These are phyloP conservation scores for Macrocystidia cucumis DNA, from an alignment of 1,284 basidiomycete species.

Conservation along the genomic window DNA sequence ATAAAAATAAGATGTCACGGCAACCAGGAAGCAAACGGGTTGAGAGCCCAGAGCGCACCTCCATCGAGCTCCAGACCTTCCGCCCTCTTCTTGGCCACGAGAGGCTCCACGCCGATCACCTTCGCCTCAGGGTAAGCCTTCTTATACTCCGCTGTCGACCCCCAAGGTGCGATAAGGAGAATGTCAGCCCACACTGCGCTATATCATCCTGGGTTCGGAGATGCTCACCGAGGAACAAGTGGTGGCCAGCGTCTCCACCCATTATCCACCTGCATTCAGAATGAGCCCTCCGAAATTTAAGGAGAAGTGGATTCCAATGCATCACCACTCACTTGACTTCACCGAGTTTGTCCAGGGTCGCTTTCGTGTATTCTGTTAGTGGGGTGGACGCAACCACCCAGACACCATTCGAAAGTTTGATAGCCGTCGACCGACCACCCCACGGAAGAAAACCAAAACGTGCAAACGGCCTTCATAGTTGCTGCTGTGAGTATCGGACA, in stretches of 20 bases:
- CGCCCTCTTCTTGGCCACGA: conserved; percentile 33
- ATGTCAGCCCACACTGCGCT: too few relatives aligned
- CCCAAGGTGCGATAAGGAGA: not conserved
- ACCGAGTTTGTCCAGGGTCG: conserved; percentile 67
- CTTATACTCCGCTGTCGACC: conserved; percentile 53
- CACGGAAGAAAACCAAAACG: conserved; percentile 65
- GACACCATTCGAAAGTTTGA: conserved; percentile 66
- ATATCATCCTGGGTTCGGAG: too few relatives aligned
- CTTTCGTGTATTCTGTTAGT: conserved; percentile 64
- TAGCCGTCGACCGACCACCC: conserved; percentile 79
- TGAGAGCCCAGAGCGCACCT: too few relatives aligned
- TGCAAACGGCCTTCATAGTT: too few relatives aligned
- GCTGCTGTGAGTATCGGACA: conserved; percentile 26
- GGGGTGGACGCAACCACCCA: conserved; percentile 88
- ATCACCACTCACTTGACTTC: conserved; percentile 58
- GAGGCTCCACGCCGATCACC: conserved; percentile 57
- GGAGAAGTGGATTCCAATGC: not conserved
- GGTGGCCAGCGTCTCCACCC: conserved; percentile 56
- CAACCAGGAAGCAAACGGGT: too few relatives aligned
- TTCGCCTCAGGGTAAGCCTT: conserved; percentile 74
- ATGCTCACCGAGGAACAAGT: conserved; percentile 51
- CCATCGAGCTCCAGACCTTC: conserved; percentile 46
- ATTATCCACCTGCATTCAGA: conserved; percentile 49
- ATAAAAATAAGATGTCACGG: too few relatives aligned
- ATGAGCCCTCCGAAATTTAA: too few relatives aligned